These are phyloP conservation scores for Xenoacremonium recifei DNA, from an alignment of 2,329 filamentous ascomycete species.

Conservation along the genomic window DNA sequence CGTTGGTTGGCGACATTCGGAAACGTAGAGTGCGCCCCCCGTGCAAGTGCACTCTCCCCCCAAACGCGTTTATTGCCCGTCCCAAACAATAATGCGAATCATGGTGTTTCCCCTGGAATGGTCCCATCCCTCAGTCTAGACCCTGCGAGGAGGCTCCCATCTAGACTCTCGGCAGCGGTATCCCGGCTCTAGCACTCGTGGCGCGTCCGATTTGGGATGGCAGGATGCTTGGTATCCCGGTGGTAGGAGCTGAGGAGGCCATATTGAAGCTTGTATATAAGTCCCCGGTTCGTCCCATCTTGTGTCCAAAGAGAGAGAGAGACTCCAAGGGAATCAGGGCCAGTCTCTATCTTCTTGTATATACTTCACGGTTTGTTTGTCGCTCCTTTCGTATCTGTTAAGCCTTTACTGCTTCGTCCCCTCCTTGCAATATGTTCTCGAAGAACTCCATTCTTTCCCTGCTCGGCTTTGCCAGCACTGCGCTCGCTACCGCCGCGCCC, in stretches of 20 bases:
- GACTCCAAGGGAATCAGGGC: background rate
- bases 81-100: background rate
- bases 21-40: too few species aligned
- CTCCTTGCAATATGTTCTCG: background rate
- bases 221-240: too few species aligned
- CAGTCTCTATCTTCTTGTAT: background rate
- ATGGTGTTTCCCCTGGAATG: background rate
- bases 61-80: too few species aligned
- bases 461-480: background rate
- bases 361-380: background rate
- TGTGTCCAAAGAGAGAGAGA: too few species aligned
- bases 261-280: too few species aligned
- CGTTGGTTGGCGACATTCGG: background rate
- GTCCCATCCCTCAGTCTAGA: background rate
- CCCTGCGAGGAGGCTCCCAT: background rate
- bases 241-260: too few species aligned
- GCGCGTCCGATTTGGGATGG: background rate
- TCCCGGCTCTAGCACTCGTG: background rate
- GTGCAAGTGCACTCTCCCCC: too few species aligned
- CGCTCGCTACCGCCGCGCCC: constrained; percentile 37
- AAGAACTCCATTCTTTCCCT: background rate
- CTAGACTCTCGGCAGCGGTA: background rate
- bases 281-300: too few species aligned
- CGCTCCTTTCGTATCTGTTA: background rate
- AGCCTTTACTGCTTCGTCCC: background rate